Evolutionary conservation across 192 early-diverging fungal genomes (phyloP), one percentile per base, ranked within the genome.

Genomic region (Entophlyctis helioformis): DNA sequence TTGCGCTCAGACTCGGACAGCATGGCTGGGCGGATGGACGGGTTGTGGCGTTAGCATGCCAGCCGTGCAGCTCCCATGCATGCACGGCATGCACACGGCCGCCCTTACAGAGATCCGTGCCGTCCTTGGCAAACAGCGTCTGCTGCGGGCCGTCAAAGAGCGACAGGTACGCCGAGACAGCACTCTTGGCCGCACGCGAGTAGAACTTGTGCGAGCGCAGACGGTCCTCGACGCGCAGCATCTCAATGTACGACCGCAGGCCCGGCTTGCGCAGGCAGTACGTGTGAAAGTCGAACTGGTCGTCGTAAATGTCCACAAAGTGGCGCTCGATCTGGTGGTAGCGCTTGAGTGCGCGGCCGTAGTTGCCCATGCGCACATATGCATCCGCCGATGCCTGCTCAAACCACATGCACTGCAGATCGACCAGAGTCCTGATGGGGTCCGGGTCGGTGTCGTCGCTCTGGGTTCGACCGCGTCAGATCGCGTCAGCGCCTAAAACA

Each of bases 211-310:
- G 79, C 2, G 59, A 56, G 22, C 80, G 77, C 11, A 98, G 42
- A 23, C 69, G 61, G 62, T 89, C 84, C 54, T 88, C 88, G 48
- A 79, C 74, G n/a, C 70, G 58, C 15, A 98, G 56, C 35, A 93
- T 69, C 15, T 86, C 80, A 8, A 88, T 57, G 51, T 98, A 98
- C 9, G 88, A 69, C 27, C 88, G 73, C 33, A 96, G 56, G 24
- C 91, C 91, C 33, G 69, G 67, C 67, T 93, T 93, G 51, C 95
- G 87, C 26, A 91, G 65, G 44, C 78, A 85, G 62, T 96, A 98
- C 18, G 71, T 69, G 59, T 98, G 95, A 73, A 96, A 98, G 62
- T 98, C 95, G 44, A 91, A 89, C 64, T 94, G 87, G 47, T 92
- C 90, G 42, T 89, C 88, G 29, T 80, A 78, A 54, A 85, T 86